Evolutionary conservation across 164 flowering plant species (phyloP).

Genomic region (Buxus sempervirens): DNA sequence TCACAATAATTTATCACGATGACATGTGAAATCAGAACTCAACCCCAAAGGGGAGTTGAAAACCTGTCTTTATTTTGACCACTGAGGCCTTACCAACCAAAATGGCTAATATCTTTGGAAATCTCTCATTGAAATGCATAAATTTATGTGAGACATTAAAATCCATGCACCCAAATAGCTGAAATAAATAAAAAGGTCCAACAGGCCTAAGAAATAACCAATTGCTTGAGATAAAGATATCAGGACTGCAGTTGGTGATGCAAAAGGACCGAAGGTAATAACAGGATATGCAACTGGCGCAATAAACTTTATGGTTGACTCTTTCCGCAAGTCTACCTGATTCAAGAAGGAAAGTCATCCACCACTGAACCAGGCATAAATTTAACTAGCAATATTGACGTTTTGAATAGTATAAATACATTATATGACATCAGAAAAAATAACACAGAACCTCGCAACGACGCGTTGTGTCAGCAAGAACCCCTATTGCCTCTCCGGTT

Average conservation of each 20-base stretch:
- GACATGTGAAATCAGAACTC: too few relatives aligned
- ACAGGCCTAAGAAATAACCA: slow-evolving; percentile 43
- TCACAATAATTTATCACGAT: too few relatives aligned
- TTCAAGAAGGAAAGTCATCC: background rate
- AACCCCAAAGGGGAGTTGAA: too few relatives aligned
- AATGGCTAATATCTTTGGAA: too few relatives aligned
- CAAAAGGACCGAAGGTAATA: slow-evolving; percentile 87
- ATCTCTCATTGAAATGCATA: background rate
- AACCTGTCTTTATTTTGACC: too few relatives aligned
- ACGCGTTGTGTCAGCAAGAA: slow-evolving; percentile 87
- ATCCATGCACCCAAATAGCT: background rate
- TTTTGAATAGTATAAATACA: background rate
- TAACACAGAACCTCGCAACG: slow-evolving; percentile 70
- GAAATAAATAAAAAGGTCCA: background rate
- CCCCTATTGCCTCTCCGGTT: slow-evolving; percentile 78
- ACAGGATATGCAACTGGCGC: slow-evolving; percentile 73
- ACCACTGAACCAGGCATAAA: background rate
- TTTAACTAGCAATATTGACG: background rate
- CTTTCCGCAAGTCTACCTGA: slow-evolving; percentile 82
- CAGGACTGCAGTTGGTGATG: slow-evolving; percentile 69
- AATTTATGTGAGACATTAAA: background rate
- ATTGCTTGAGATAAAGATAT: slow-evolving; percentile 68
- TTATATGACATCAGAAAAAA: slow-evolving; percentile 6
- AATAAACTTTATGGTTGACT: slow-evolving; percentile 49
- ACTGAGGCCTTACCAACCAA: too few relatives aligned